A percentile compares a stretch with the other conserved stretches of the same genome.
Conservation (phyloP, 257 asterid species). For the Solanum pinnatisectum region DNA sequence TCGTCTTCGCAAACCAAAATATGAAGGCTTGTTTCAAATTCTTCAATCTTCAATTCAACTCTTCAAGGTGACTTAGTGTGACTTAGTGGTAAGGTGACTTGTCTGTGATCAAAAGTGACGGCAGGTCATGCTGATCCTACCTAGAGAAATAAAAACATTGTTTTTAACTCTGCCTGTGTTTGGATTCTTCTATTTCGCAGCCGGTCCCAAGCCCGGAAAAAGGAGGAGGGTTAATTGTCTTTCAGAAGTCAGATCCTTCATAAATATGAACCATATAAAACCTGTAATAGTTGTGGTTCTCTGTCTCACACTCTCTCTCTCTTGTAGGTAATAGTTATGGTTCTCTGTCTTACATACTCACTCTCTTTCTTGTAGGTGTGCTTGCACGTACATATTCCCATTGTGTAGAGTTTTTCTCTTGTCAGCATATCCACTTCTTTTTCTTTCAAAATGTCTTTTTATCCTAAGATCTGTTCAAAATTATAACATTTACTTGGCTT, state of each 20-base stretch:
- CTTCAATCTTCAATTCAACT: neutral
- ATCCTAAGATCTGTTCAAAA: neutral
- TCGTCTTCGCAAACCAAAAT: neutral
- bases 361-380: neutral
- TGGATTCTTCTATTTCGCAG: neutral
- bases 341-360: too few relatives aligned
- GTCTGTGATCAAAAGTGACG: neutral
- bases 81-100: neutral
- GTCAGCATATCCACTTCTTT: neutral
- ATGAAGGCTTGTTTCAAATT: neutral
- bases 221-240: neutral
- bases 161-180: neutral
- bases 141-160: neutral
- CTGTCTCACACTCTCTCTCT: neutral
- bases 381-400: neutral
- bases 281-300: neutral
- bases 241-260: neutral
- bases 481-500: neutral
- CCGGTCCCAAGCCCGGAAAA: neutral
- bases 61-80: neutral
- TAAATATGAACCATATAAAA: neutral
- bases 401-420: neutral
- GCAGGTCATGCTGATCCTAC: neutral
- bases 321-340: neutral
- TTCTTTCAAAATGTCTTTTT: neutral